Base-by-base conservation (phyloP, 169 alveolate species). In the Neospora caninum region DNA sequence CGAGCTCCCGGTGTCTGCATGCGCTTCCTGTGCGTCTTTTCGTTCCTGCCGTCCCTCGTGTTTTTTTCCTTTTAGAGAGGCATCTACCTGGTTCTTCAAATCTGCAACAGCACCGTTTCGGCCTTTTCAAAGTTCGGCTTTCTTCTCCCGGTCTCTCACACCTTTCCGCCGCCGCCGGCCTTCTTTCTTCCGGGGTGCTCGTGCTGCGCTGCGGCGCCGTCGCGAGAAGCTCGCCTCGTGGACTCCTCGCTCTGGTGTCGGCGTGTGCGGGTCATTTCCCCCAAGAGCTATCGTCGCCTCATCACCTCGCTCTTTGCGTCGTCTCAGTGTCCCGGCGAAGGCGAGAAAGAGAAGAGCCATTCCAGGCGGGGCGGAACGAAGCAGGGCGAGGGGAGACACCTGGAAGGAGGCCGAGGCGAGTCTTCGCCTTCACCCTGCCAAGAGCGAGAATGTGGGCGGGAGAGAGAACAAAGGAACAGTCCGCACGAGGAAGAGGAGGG, bases 131-230 rank as follows among this genome's bases (percentile, higher is more conserved):
- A 38, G n/a, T 43, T 82, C 38, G 41, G 41, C 13, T 29, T 82
- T 41, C 67, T 38, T 38, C 53, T 42, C 20, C 69, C 69, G 10
- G 67, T 82, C 41, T 9, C n/a, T 9, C 54, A 42, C 67, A 42
- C 89, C 25, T 41, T 42, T 31, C 89, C 89, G 34, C 89, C 89
- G n/a, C 67, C 89, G 34, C 67, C 89, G 34, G 1, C 89, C 13
- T 82, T 42, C 67, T 82, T 82, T 36, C 89, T 82, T 18, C 89
- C 89, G 54, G 89, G 89, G 36, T 82, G 89, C 36, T 1, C 53
- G 36, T 82, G 89, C 38, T 82, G 89, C 89, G 10, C 69, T 9
- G 9, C 89, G 4, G 0, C 89, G 25, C 45, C 45, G 7, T 13
- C 86, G 39, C 31, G 27, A 13, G 9, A 22, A 7, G 42, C 9